phyloP scores from a whole-genome alignment of 202 grass and related monocot species.

The Musa balbisiana region DNA sequence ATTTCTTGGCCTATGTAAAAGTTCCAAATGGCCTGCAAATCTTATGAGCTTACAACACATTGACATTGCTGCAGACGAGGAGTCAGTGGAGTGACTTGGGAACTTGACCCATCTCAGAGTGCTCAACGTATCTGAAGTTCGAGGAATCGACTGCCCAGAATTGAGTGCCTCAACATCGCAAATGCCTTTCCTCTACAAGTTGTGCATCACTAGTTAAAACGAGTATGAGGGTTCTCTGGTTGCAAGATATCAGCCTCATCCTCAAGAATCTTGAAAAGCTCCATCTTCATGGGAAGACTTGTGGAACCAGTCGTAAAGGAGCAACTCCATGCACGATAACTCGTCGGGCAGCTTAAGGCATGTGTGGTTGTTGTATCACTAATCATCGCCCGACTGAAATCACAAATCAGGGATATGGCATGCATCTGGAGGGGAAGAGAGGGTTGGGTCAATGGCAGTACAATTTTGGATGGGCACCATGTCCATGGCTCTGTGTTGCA shows the following conservation, averaged over 20 bases:
- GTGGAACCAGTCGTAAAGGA: no score
- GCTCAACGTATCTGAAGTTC: constrained; percentile 37
- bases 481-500: neutral
- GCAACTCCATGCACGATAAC: no score
- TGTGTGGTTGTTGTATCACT: no score
- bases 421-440: neutral
- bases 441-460: neutral
- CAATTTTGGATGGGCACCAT: no score
- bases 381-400: no score
- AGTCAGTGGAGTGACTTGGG: constrained; percentile 17
- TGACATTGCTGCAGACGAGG: constrained; percentile 2
- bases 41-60: constrained; percentile 29
- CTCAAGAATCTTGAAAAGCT: constrained; percentile 30
- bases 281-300: constrained; percentile 26
- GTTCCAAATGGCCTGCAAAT: constrained; percentile 23
- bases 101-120: constrained; percentile 30
- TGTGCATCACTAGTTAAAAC: constrained; percentile 37
- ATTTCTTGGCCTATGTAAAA: constrained; percentile 16
- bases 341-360: no score
- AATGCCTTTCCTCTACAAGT: constrained; percentile 26
- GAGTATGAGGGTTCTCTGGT: constrained; percentile 29
- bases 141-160: constrained; percentile 9
- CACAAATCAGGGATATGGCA: no score
- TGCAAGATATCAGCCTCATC: constrained; percentile 15
- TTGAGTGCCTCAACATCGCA: constrained; percentile 35